Base-by-base conservation (phyloP, 805 yeast species). In the Pachysolen tannophilus region DNA sequence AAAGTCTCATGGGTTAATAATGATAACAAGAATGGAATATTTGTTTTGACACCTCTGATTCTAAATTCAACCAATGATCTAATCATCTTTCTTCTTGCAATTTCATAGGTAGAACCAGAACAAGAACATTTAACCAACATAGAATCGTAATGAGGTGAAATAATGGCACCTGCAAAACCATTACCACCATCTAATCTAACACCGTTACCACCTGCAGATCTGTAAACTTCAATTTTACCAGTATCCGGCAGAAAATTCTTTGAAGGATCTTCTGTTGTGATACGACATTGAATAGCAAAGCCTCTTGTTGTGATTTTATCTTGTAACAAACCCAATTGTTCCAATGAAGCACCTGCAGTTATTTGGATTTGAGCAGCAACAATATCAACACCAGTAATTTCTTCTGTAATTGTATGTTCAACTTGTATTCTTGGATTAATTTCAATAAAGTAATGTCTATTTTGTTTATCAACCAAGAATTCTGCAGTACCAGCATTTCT, bases 131-230 rank as follows among this genome's bases (percentile, higher is more conserved):
- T 90, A 46, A 90, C 98, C 72, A 90, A 75, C 96, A 90, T 83
- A 25, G 97, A 88, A 64, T 90, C 98, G 65, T 90, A 90, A 63
- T 86, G 95, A 28, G 98, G 98, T 23, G 95, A 81, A 48, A 90
- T 92, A 46, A 92, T 78, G 16, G 97, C 83, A 45, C 98, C 98
- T 9, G 95, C 94, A 60, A 86, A 90, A 3, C 96, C 97, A 58
- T 90, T 90, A 65, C 97, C 97, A 67, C 98, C 98, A 54, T 90
- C 98, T 49, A 92, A 72, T 67, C 99, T 80, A 32, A 92, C 97
- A 61, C 99, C 99, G 56, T 92, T 92, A 70, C 99, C 99, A 64
- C 98, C 98, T 16, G 97, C 85, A 30, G 97, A 87, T 61, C 97
- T 78, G 69, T 90, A 90, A 30, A 90, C 98, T 62, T 90, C 98